Base-by-base conservation (phyloP, 495 filamentous ascomycete genomes). In the Symbiotaphrina buchneri region DNA sequence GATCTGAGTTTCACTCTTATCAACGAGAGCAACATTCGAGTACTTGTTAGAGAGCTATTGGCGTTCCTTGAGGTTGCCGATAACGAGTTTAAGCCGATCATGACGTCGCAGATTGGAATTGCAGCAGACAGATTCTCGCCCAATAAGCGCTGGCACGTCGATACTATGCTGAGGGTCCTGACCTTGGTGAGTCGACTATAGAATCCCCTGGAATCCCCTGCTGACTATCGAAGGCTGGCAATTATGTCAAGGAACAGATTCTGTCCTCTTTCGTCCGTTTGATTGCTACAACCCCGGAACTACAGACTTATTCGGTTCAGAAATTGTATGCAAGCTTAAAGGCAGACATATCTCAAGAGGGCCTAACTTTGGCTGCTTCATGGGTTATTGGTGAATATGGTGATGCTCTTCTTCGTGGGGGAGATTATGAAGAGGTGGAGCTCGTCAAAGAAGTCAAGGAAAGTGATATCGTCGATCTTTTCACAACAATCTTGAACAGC, bases 361-460 rank as follows among this genome's bases (percentile, higher is more conserved):
- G 81, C 39, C 58, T 97, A 33, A 93, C 78, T 7, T 63, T 94
- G 18, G 82, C 87, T 15, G 90, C 78, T 19, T 72, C 87, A n/a
- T 97, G 87, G 87, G 83, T 83, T 8, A 94, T 97, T 52, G 87
- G 87, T 40, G 87, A 97, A 59, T 97, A 83, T 48, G 82, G 83
- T 21, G 87, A 95, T 48, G 67, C 76, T 3, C 58, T 97, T 10
- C 62, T 97, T 10, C 63, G 65, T 32, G 84, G 84, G 18, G 85
- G 90, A 11, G 72, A 83, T 44, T 94, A 92, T 38, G 85, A 95
- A 49, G 84, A 94, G 45, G 87, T 90, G 44, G 87, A 94, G 43
- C 54, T 92, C 2, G 83, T 92, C 6, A 65, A 77, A 44, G 77
- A 85, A 46, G 76, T 97, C 35, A 75, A 75, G 42, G 79, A 95